Percentiles rank a stretch among this genome's conserved stretches.
Conservation (phyloP, 208 protist species). For the Lotmaria passim region DNA sequence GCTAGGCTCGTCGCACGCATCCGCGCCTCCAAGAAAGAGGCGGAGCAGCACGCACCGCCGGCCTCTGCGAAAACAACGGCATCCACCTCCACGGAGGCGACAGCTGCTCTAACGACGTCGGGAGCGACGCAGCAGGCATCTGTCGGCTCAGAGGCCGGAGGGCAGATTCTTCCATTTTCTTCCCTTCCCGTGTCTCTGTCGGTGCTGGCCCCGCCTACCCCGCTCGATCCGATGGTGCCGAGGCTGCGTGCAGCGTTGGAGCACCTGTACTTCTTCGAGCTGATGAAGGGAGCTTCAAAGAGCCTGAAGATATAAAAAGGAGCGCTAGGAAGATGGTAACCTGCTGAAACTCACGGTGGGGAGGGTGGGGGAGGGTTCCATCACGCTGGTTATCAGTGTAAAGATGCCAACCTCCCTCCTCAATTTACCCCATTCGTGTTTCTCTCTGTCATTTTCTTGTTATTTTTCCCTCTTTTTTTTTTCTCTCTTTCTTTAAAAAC, state of each 20-base stretch:
- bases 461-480: background rate
- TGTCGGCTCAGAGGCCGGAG: background rate
- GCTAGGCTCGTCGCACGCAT: conserved; percentile 31
- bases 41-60: background rate
- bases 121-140: background rate
- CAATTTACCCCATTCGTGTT: background rate
- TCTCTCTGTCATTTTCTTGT: conserved; percentile 2
- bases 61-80: background rate
- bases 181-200: background rate
- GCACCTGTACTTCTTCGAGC: conserved; percentile 29
- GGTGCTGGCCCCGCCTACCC: background rate
- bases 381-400: too few species aligned
- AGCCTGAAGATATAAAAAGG: background rate
- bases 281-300: background rate
- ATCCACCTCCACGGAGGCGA: background rate
- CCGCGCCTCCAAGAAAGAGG: conserved; percentile 12
- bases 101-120: background rate
- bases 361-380: too few species aligned
- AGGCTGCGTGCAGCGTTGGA: conserved; percentile 22
- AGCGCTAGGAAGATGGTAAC: background rate
- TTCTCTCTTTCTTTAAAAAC: too few species aligned
- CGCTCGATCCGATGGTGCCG: conserved; percentile 4
- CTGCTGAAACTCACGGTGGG: background rate
- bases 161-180: background rate
- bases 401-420: background rate